A percentile compares a stretch with the other conserved stretches of the same genome.
These are phyloP conservation scores for Polysphondylium violaceum DNA, from an alignment of 78 protist species.

Conservation along the genomic window DNA sequence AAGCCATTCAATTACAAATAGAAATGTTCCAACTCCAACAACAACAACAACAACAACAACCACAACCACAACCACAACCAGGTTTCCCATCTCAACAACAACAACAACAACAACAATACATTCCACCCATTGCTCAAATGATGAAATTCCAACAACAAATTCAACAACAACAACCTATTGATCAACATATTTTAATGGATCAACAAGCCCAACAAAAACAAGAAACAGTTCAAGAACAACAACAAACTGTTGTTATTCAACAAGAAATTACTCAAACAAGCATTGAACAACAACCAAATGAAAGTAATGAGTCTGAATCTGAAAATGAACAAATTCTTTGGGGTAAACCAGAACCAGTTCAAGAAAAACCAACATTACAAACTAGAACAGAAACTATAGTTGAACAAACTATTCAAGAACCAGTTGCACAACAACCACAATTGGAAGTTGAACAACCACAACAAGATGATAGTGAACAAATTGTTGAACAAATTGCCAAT, in stretches of 20 bases:
- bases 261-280: not conserved
- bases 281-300: not conserved
- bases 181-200: not conserved
- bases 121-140: conserved; percentile 14
- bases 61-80: conserved; percentile 10
- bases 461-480: conserved; percentile 2
- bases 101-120: conserved; percentile 26
- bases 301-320: too few species aligned
- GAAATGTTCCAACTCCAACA: conserved; percentile 30
- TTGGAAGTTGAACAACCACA: not conserved
- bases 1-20: conserved; percentile 1
- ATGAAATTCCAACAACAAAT: conserved; percentile 20
- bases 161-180: conserved; percentile 6
- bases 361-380: not conserved
- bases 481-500: not conserved
- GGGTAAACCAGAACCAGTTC: not conserved
- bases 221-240: not conserved
- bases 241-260: not conserved
- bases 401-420: conserved; percentile 26
- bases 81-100: not conserved
- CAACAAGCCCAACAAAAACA: conserved; percentile 19
- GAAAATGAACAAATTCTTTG: too few species aligned
- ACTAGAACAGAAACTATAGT: too few species aligned
- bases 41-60: conserved; percentile 32
- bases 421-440: not conserved